Evolutionary conservation across 371 early-diverging fungal species (phyloP).

Genomic region (Actinomortierella ambigua): DNA sequence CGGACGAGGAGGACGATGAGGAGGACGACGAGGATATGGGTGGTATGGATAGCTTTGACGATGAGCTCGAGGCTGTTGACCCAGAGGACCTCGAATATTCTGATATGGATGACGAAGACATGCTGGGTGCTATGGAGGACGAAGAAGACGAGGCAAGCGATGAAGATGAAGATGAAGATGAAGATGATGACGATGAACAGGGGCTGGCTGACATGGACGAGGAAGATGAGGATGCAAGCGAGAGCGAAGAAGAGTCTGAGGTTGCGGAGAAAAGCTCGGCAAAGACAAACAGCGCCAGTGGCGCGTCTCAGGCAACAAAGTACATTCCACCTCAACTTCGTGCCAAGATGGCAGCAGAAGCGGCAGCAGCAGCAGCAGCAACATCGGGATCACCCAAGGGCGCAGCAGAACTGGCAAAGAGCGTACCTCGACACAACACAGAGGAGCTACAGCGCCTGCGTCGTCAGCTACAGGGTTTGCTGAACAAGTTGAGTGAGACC

Average conservation of each 20-base stretch:
- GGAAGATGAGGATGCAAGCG: conserved; percentile 13
- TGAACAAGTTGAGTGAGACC: conserved; percentile 90
- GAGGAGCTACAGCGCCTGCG: conserved; percentile 74
- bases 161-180: conserved; percentile 18
- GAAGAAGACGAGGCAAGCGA: conserved; percentile 24
- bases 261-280: conserved; percentile 11
- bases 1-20: conserved; percentile 6
- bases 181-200: conserved; percentile 25
- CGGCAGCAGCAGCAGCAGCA: conserved; percentile 39
- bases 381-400: conserved; percentile 8
- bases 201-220: conserved; percentile 18
- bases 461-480: conserved; percentile 82
- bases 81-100: conserved; percentile 9
- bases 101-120: conserved; percentile 3
- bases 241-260: conserved; percentile 22
- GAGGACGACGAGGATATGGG: conserved; percentile 9
- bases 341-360: conserved; percentile 46
- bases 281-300: conserved; percentile 23
- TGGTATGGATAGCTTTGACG: conserved; percentile 37
- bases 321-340: conserved; percentile 95
- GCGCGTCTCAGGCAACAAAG: conserved; percentile 50
- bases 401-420: conserved; percentile 38
- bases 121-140: conserved; percentile 2
- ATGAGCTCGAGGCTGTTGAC: conserved; percentile 26
- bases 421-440: conserved; percentile 49